These are phyloP conservation scores for Phytophthora brassicae DNA, from an alignment of 352 stramenopile species.

Conservation along the genomic window DNA sequence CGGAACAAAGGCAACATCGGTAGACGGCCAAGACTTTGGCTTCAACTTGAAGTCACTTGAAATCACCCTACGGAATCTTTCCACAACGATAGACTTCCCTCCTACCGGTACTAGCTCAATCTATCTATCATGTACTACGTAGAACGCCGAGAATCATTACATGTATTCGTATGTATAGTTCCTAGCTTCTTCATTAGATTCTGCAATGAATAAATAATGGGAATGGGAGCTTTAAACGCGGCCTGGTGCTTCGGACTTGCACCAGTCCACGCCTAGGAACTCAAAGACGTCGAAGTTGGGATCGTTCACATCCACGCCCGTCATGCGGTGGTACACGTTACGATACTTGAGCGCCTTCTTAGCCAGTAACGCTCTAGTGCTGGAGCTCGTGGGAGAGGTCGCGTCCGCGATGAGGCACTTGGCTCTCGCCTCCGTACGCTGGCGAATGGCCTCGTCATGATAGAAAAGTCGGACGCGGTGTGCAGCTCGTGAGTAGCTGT, in stretches of 20 bases:
- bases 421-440: conserved; percentile 31
- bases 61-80: background rate
- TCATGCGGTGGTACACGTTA: conserved; percentile 50
- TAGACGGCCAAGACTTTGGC: background rate
- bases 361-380: conserved; percentile 42
- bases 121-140: too few relatives aligned
- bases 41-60: background rate
- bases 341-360: conserved; percentile 61
- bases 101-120: too few relatives aligned
- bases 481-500: background rate
- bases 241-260: conserved; percentile 27
- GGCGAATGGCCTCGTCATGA: conserved; percentile 43
- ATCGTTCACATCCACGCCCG: conserved; percentile 44
- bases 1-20: too few relatives aligned
- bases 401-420: conserved; percentile 41
- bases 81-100: too few relatives aligned
- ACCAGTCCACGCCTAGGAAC: conserved; percentile 59
- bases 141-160: too few relatives aligned
- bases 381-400: conserved; percentile 23
- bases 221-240: conserved; percentile 1
- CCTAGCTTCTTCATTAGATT: background rate
- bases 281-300: conserved; percentile 52
- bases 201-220: conserved; percentile 25
- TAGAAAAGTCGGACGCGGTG: conserved; percentile 46
- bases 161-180: too few relatives aligned